Conservation (phyloP, 208 protist species). For the Leptomonas seymouri region DNA sequence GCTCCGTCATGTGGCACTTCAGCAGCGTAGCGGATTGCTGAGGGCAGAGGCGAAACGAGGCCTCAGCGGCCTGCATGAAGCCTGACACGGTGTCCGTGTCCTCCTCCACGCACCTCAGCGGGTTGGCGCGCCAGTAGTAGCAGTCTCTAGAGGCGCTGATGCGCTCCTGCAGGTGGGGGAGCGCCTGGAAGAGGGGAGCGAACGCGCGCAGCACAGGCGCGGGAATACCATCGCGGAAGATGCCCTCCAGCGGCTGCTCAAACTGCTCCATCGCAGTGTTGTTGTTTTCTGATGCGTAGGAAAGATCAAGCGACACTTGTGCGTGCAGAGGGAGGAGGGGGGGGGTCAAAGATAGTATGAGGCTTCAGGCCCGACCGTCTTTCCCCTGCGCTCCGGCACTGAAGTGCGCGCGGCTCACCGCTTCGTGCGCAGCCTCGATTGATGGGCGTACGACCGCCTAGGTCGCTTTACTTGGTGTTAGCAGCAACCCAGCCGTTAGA, state of each 20-base stretch:
- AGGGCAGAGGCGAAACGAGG: constrained; percentile 88
- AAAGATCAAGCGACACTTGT: no score
- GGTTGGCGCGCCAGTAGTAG: constrained; percentile 92
- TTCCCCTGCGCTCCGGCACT: no score
- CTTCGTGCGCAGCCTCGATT: no score
- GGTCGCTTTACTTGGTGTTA: no score
- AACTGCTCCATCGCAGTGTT: constrained; percentile 78
- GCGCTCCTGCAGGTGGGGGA: constrained; percentile 78
- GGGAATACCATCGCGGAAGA: constrained; percentile 92
- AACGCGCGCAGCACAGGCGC: constrained; percentile 88
- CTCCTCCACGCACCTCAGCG: constrained; percentile 85
- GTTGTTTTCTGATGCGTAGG: not conserved
- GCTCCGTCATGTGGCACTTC: constrained; percentile 94
- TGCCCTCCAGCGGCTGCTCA: constrained; percentile 83
- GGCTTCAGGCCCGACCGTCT: no score
- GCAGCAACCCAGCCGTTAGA: no score
- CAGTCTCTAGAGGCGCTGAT: constrained; percentile 73
- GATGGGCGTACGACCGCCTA: no score
- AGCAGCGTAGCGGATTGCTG: constrained; percentile 90
- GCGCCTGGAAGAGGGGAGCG: constrained; percentile 86
- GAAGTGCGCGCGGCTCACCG: no score
- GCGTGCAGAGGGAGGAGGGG: no score
- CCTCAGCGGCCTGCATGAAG: constrained; percentile 90
- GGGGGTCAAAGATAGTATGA: no score
- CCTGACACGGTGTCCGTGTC: constrained; percentile 75